These are phyloP conservation scores for Spizellomyces sp. DNA, from an alignment of 192 early-diverging fungal genomes.

Conservation along the genomic window DNA sequence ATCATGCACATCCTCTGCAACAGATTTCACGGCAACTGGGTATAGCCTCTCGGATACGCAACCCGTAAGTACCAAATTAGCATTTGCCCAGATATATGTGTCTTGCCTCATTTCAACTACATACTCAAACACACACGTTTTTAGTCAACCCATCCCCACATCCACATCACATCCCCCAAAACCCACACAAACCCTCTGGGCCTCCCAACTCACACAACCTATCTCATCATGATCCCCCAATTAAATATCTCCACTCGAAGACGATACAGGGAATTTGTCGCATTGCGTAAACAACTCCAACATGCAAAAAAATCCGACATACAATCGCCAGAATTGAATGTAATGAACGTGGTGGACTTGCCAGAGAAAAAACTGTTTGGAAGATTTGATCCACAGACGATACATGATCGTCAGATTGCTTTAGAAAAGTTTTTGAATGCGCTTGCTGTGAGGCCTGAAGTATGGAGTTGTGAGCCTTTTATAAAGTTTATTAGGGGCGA, in stretches of 20 bases:
- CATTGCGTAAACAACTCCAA: conserved; percentile 3
- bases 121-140: no score
- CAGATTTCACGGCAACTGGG: no score
- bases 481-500: conserved; percentile 7
- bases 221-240: conserved; percentile 1
- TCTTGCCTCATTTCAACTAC: no score
- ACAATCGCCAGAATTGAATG: not conserved
- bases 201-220: conserved; percentile 9
- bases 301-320: not conserved
- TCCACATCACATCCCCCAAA: conserved; percentile 8
- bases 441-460: conserved; percentile 12
- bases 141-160: not conserved
- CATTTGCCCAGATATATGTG: no score
- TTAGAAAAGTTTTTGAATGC: conserved; percentile 22
- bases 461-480: conserved; percentile 14
- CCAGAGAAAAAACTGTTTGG: not conserved
- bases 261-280: conserved; percentile 9
- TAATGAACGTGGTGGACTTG: not conserved
- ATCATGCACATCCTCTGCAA: no score
- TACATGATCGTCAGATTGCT: not conserved
- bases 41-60: no score
- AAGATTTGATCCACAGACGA: not conserved
- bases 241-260: not conserved
- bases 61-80: no score
- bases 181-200: conserved; percentile 2